phyloP scores from a whole-genome alignment of 1,139 yeast species.

The Scheffersomyces titani region DNA sequence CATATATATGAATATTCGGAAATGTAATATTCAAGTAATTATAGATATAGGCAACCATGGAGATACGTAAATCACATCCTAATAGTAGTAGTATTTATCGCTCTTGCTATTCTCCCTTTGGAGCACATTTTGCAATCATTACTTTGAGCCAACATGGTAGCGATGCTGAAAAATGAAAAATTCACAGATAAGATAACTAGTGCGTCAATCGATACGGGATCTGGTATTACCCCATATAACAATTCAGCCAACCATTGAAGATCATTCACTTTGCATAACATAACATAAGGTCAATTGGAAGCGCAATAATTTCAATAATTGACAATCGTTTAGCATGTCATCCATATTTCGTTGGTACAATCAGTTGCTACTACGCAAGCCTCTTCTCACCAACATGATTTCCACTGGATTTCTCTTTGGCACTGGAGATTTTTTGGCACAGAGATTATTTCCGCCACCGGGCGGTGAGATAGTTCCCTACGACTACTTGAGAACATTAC shows the following conservation, averaged over 20 bases:
- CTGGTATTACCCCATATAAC: no score
- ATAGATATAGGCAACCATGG: no score
- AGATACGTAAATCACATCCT: not conserved
- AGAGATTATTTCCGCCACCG: constrained; percentile 24
- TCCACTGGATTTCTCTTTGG: constrained; percentile 46
- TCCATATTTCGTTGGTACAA: constrained; percentile 18
- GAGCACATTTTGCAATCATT: not conserved
- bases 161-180: not conserved
- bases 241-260: not conserved
- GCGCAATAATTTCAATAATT: not conserved
- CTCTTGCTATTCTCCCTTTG: not conserved
- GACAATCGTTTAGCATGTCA: not conserved
- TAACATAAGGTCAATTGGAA: not conserved
- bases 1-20: no score
- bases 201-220: no score
- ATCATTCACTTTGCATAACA: not conserved
- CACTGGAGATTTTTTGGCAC: constrained; percentile 44
- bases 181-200: not conserved
- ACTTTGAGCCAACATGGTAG: not conserved
- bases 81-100: not conserved
- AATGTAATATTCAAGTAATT: not conserved
- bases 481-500: constrained; percentile 30
- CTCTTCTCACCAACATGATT: constrained; percentile 37
- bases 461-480: constrained; percentile 12
- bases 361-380: constrained; percentile 29